phyloP scores from a whole-genome alignment of 495 filamentous ascomycete species.

The Penicillium longicatenatum region DNA sequence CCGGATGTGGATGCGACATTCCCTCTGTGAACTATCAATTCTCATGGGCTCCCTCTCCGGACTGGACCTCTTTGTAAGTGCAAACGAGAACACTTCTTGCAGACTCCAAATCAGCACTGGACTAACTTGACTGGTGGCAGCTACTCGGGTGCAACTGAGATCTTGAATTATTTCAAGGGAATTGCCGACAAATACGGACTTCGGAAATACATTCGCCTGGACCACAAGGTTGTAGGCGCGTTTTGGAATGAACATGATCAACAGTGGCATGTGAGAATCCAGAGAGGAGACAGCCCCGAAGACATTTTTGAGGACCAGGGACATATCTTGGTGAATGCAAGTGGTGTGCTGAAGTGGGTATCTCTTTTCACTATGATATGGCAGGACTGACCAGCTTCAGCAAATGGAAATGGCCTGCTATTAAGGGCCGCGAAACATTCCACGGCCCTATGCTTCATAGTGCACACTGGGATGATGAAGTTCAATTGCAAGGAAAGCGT shows the following conservation, averaged over 20 bases:
- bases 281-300: neutral
- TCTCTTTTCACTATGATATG: too few relatives aligned
- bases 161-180: conserved; percentile 49
- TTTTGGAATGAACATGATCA: conserved; percentile 36
- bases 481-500: conserved; percentile 43
- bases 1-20: conserved; percentile 4
- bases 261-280: conserved; percentile 14
- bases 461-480: conserved; percentile 43
- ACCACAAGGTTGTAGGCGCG: conserved; percentile 17
- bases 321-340: conserved; percentile 16
- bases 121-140: too few relatives aligned
- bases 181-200: conserved; percentile 23
- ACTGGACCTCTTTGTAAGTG: too few relatives aligned
- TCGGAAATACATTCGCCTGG: conserved; percentile 14
- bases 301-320: conserved; percentile 9
- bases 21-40: neutral
- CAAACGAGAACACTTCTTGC: too few relatives aligned
- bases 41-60: neutral
- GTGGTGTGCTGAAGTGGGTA: conserved; percentile 18
- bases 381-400: too few relatives aligned
- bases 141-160: conserved; percentile 52
- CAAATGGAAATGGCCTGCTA: conserved; percentile 49
- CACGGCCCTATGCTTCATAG: conserved; percentile 49
- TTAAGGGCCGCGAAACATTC: conserved; percentile 47
- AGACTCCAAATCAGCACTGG: too few relatives aligned